A percentile compares a stretch with the other conserved stretches of the same genome.
Conservation (phyloP, 2,329 filamentous ascomycete species). For the Metarhizium humberi region DNA sequence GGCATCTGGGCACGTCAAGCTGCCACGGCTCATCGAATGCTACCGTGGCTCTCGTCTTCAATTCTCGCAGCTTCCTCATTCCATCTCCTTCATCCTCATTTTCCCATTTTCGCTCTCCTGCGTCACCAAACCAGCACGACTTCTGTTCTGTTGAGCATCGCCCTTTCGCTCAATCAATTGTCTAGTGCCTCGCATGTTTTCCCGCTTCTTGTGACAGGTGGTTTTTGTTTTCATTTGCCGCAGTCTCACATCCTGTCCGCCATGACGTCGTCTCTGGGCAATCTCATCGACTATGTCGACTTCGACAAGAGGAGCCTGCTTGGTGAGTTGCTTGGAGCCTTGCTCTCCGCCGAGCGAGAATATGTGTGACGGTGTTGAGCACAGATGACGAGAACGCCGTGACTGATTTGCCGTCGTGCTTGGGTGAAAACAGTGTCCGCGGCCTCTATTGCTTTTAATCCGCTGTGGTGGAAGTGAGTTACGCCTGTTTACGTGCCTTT, state of each 20-base stretch:
- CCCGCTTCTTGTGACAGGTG: neutral
- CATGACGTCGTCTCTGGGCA: conserved; percentile 31
- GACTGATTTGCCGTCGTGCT: conserved; percentile 4
- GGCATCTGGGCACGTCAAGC: neutral
- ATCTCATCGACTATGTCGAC: conserved; percentile 56
- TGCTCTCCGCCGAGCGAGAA: neutral
- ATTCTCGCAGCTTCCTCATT: neutral
- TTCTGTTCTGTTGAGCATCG: no score
- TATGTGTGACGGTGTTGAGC: neutral
- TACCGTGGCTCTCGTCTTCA: neutral
- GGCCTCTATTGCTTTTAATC: conserved; percentile 82
- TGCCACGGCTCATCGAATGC: no score
- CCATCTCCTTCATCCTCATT: neutral
- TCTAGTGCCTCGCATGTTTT: neutral
- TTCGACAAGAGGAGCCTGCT: conserved; percentile 57
- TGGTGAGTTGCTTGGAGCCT: conserved; percentile 36
- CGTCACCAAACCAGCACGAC: neutral
- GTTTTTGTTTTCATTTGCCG: neutral
- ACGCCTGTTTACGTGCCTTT: conserved; percentile 3
- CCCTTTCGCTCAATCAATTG: no score
- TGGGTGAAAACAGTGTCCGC: conserved; percentile 55
- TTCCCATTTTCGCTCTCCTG: neutral
- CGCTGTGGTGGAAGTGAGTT: conserved; percentile 98
- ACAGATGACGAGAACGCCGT: neutral
- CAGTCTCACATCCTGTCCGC: conserved; percentile 4